Evolutionary conservation across 768 basidiomycete genomes (phyloP).

Genomic region (Mycena polygramma): DNA sequence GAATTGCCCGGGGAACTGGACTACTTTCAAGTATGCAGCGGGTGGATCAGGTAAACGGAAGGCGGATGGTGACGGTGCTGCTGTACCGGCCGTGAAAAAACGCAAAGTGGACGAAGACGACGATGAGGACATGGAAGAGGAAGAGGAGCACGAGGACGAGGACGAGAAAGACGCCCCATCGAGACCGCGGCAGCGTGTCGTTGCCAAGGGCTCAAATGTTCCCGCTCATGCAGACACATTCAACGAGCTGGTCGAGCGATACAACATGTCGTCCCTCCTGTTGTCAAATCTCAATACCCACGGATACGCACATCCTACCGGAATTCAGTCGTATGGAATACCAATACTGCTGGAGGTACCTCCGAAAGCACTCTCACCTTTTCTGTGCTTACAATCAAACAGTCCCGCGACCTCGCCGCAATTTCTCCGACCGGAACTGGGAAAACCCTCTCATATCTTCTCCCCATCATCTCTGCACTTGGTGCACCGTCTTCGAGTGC

Average conservation of each 20-base stretch:
- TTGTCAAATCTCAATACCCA: conserved; percentile 73
- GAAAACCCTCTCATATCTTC: conserved; percentile 93
- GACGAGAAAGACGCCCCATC: conserved; percentile 41
- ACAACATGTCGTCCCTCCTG: conserved; percentile 69
- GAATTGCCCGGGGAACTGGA: conserved; percentile 85
- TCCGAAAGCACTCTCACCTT: neutral
- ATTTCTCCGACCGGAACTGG: conserved; percentile 98
- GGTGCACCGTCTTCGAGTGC: conserved; percentile 65
- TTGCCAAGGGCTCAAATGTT: conserved; percentile 78
- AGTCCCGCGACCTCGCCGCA: conserved; percentile 88
- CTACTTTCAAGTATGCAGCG: conserved; percentile 91
- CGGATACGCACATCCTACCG: conserved; percentile 79
- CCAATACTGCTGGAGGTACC: conserved; percentile 85
- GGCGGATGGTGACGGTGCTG: conserved; percentile 30
- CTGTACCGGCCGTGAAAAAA: conserved; percentile 48
- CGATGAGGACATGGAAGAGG: conserved; percentile 39
- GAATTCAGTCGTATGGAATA: conserved; percentile 83
- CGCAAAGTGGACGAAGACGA: conserved; percentile 47
- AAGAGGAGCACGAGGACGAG: conserved; percentile 31
- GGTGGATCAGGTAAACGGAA: conserved; percentile 69
- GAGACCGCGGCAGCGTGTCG: conserved; percentile 69
- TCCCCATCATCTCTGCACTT: conserved; percentile 81
- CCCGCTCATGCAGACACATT: conserved; percentile 74
- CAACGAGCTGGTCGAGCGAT: conserved; percentile 67
- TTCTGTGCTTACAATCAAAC: conserved; percentile 25